Percentiles rank a stretch among this genome's conserved stretches.
Conservation (phyloP, 768 basidiomycete species). For the Cytidiella melzeri region DNA sequence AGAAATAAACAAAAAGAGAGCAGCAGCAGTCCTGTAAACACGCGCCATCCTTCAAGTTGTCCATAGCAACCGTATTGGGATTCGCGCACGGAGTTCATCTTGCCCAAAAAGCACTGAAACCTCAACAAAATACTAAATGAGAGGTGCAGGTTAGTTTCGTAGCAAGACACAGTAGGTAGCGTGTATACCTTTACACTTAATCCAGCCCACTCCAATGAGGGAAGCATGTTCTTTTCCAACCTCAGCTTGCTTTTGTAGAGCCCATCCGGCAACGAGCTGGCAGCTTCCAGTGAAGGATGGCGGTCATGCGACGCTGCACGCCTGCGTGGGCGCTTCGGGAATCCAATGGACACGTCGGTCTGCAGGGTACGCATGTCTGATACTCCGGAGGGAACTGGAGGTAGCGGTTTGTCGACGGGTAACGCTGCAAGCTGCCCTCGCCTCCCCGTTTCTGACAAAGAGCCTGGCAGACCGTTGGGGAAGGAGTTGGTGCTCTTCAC, state of each 20-base stretch:
- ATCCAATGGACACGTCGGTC: conserved; percentile 55
- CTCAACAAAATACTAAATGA: conserved; percentile 62
- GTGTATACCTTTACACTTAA: conserved; percentile 57
- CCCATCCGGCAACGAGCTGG: conserved; percentile 56
- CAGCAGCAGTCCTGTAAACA: neutral
- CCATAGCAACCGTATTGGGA: conserved; percentile 56
- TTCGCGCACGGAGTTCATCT: conserved; percentile 53
- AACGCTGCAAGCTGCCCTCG: neutral
- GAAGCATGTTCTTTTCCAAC: conserved; percentile 53
- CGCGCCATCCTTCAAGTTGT: neutral
- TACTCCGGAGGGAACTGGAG: conserved; percentile 24
- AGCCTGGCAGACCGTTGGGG: neutral
- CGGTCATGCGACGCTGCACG: conserved; percentile 30
- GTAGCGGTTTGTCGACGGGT: conserved; percentile 20
- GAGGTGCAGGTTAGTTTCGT: too few species aligned
- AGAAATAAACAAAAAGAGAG: neutral
- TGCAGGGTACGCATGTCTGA: conserved; percentile 41
- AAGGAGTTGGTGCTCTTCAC: conserved; percentile 22
- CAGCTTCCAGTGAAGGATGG: conserved; percentile 42
- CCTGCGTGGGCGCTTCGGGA: conserved; percentile 60
- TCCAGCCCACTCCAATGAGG: conserved; percentile 61
- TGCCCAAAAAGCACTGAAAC: conserved; percentile 61
- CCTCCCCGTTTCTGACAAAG: too few species aligned
- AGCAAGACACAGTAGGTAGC: neutral
- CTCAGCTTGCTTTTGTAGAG: conserved; percentile 54